A percentile compares a stretch with the other conserved stretches of the same genome.
Conservation (phyloP, 352 stramenopile genomes). For the Phytophthora hibernalis region DNA sequence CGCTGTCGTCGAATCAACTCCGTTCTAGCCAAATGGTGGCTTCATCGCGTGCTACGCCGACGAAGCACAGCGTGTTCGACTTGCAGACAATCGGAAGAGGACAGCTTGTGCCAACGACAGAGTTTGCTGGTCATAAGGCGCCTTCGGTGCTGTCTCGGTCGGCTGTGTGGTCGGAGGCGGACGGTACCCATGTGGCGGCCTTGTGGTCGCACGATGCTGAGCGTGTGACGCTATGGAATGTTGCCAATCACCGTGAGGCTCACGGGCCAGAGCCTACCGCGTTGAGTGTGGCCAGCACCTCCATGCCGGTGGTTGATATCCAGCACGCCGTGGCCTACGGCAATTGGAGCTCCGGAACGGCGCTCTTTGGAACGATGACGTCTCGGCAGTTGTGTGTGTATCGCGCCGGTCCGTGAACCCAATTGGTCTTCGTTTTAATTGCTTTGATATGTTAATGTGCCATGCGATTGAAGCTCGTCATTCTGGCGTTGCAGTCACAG, state of each 20-base stretch:
- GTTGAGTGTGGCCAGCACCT: constrained; percentile 11
- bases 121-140: constrained; percentile 50
- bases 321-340: constrained; percentile 42
- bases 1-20: constrained; percentile 37
- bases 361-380: constrained; percentile 47
- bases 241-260: constrained; percentile 27
- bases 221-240: constrained; percentile 35
- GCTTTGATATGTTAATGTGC: not conserved
- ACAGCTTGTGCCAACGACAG: constrained; percentile 22
- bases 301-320: constrained; percentile 39
- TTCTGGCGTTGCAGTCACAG: constrained; percentile 8
- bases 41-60: constrained; percentile 48
- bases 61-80: constrained; percentile 56
- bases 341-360: constrained; percentile 35
- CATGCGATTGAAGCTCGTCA: not conserved
- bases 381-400: constrained; percentile 41
- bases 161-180: constrained; percentile 48
- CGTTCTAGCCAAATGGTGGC: constrained; percentile 42
- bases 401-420: constrained; percentile 7
- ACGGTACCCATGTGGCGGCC: constrained; percentile 35
- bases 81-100: constrained; percentile 23
- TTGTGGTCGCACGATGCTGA: constrained; percentile 42
- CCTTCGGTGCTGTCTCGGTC: constrained; percentile 54
- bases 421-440: not conserved
- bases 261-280: constrained; percentile 6